These are phyloP conservation scores for Combretum micranthum DNA, from an alignment of 345 rosid species.

Conservation along the genomic window DNA sequence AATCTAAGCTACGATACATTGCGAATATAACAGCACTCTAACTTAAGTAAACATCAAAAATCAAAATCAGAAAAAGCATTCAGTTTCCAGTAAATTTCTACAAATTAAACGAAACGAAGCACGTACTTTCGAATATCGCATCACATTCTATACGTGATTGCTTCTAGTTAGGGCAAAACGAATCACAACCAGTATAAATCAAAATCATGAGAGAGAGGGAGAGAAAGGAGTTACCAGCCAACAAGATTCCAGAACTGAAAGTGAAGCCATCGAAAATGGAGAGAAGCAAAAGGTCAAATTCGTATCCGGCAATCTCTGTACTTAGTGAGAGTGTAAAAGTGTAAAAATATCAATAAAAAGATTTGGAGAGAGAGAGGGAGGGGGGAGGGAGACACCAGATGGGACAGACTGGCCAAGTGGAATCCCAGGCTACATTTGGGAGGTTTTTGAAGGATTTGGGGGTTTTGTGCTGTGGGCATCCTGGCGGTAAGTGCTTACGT, in stretches of 20 bases:
- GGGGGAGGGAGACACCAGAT: neutral
- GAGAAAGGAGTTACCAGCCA: slow-evolving; percentile 53
- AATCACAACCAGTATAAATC: neutral
- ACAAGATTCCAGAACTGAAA: slow-evolving; percentile 57
- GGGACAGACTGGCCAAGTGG: neutral
- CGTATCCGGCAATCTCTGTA: too few relatives aligned
- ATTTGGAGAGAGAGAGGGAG: neutral
- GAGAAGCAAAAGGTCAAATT: neutral
- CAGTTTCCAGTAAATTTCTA: too few relatives aligned
- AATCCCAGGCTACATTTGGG: too few relatives aligned
- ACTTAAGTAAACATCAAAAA: too few relatives aligned
- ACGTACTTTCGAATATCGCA: too few relatives aligned
- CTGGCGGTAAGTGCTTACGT: neutral
- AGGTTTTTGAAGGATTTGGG: neutral
- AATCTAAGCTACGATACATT: too few relatives aligned
- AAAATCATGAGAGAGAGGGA: neutral
- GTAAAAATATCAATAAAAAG: too few relatives aligned
- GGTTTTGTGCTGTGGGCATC: neutral
- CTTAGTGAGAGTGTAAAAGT: too few relatives aligned
- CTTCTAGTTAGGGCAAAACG: neutral
- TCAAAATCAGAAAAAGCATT: too few relatives aligned
- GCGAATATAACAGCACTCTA: too few relatives aligned
- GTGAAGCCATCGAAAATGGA: slow-evolving; percentile 47
- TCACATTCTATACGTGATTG: too few relatives aligned
- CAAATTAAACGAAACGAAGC: too few relatives aligned